Evolutionary conservation across 495 filamentous ascomycete species (phyloP), one percentile per base, ranked within the genome.

Genomic region (Amphirosellinia nigrospora): DNA sequence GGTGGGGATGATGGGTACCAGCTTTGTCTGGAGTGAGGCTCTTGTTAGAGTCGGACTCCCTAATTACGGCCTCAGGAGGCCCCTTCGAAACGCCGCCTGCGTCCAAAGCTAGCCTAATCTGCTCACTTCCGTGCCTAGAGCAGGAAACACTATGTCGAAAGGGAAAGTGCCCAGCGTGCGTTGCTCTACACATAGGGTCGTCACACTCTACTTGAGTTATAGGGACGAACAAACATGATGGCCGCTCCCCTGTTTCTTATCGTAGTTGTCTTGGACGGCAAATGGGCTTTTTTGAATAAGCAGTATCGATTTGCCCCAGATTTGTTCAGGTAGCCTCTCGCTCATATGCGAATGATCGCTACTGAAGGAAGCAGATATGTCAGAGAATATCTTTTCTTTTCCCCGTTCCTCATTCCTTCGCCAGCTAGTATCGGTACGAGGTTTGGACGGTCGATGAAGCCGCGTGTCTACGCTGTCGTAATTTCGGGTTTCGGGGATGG

Each of bases 111-210:
- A 7, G 53, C n/a, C 19, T 38, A 9, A 13, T 68, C 55, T 45
- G 53, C 28, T 39, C 53, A 26, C 41, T 60, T 6, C 38, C 26
- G n/a, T 61, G 41, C 48, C 30, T 68, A 16, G 55, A 34, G 60
- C 74, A 82, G 13, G 71, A 67, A 43, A 73, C 70, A 32, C 73
- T 73, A 66, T 79, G 78, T 15, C 77, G 73, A 69, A 75, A 78
- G 8, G 77, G 78, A 61, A 77, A 72, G 70, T 79, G 74, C 4
- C 76, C 75, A 6, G 65, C 55, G 66, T 81, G 77, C 38, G 73
- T 79, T 45, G 80, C 70, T 58, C 71, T 75, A 50, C 77, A 79
- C 53, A 68, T 71, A 0, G 75, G 72, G 65, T 78, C 70, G 38
- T 72, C 74, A 67, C 77, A 81, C 36, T 76, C 74, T 56, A 64